phyloP scores from a whole-genome alignment of 208 protist genomes.

The Acanthamoeba culbertsoni region DNA sequence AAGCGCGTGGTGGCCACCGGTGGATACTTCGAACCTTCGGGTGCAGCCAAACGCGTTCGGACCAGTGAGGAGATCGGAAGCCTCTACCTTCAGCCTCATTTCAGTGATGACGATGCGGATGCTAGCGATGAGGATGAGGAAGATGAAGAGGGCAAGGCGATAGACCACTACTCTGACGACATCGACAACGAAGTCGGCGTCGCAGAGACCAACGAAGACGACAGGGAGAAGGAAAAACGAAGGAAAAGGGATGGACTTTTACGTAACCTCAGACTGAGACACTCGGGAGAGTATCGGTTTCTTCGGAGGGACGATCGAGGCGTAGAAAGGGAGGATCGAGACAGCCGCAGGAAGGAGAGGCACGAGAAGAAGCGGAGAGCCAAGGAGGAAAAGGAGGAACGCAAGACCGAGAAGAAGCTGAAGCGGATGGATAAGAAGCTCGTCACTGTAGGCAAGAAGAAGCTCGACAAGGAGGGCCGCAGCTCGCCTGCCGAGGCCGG shows the following conservation, averaged over 20 bases:
- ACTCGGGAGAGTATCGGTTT: background rate
- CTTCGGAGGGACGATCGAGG: background rate
- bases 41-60: no score
- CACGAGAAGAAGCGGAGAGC: background rate
- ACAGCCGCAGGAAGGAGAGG: background rate
- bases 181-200: background rate
- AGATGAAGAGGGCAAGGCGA: background rate
- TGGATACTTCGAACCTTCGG: no score
- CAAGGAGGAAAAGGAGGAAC: background rate
- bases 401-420: background rate
- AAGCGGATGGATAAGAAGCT: slow-evolving; percentile 4
- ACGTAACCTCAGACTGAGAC: background rate
- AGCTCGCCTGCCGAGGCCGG: no score
- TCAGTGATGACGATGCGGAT: background rate
- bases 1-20: no score
- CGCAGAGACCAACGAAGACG: background rate
- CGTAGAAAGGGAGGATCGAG: background rate
- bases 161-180: no score
- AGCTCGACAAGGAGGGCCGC: no score
- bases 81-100: background rate
- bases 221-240: background rate
- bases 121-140: background rate
- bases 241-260: background rate
- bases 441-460: background rate
- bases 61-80: background rate